phyloP scores from a whole-genome alignment of 345 rosid species.

The Arabis alpina region DNA sequence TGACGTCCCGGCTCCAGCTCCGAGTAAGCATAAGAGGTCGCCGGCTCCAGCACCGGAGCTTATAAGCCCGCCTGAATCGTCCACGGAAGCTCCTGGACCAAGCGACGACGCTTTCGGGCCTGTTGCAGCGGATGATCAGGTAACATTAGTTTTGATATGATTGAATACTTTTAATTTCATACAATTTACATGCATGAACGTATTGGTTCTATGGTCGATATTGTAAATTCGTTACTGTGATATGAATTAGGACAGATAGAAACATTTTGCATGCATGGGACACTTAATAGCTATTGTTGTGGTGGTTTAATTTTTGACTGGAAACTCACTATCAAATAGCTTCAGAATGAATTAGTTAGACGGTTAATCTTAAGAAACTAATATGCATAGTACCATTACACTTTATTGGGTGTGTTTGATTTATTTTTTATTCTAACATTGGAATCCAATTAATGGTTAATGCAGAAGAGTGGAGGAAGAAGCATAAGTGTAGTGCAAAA shows the following conservation, averaged over 20 bases:
- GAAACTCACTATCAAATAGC: too few species aligned
- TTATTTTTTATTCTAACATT: neutral
- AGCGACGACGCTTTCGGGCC: slow-evolving; percentile 57
- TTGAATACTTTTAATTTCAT: neutral
- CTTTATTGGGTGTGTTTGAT: too few species aligned
- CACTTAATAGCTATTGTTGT: too few species aligned
- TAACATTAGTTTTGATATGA: slow-evolving; percentile 10
- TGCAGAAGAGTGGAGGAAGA: slow-evolving; percentile 71
- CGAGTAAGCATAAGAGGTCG: slow-evolving; percentile 52
- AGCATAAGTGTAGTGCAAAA: slow-evolving; percentile 34
- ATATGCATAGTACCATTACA: too few species aligned
- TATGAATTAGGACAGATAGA: too few species aligned
- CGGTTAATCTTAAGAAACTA: too few species aligned
- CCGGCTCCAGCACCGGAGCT: slow-evolving; percentile 59
- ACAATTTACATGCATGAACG: too few species aligned
- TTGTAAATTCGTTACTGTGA: too few species aligned
- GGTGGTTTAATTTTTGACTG: too few species aligned
- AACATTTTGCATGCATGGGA: too few species aligned
- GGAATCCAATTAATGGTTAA: neutral
- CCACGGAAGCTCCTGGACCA: slow-evolving; percentile 60
- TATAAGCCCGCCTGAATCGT: slow-evolving; percentile 66
- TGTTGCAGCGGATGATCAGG: slow-evolving; percentile 45
- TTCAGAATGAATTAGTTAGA: too few species aligned
- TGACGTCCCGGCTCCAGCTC: slow-evolving; percentile 69
- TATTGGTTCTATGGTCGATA: too few species aligned